Evolutionary conservation across 257 asterid genomes (phyloP).

Genomic region (Solanum peruvianum): DNA sequence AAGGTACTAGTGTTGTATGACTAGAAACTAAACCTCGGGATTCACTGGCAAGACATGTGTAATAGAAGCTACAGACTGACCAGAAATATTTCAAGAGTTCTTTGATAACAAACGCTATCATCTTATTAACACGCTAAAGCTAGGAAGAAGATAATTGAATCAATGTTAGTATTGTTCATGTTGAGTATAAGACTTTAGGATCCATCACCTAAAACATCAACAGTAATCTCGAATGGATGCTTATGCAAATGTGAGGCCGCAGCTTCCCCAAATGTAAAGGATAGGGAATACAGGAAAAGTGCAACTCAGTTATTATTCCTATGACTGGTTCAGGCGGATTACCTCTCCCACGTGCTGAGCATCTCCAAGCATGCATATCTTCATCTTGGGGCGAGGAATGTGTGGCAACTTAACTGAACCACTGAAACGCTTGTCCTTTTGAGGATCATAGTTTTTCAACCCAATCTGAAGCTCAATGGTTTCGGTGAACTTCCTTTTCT

Average conservation of each 20-base stretch:
- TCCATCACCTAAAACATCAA: neutral
- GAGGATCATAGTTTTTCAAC: neutral
- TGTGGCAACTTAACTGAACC: conserved; percentile 2
- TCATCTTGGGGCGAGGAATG: conserved; percentile 1
- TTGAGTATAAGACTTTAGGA: neutral
- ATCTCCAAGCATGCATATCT: conserved; percentile 1
- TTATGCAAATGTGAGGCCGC: neutral
- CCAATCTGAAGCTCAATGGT: conserved; percentile 1
- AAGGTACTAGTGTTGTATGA: neutral
- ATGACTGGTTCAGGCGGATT: neutral
- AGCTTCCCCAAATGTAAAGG: neutral
- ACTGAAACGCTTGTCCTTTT: neutral
- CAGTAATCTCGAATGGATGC: neutral
- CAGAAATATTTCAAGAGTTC: neutral
- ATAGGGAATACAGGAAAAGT: too few species aligned
- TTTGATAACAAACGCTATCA: neutral
- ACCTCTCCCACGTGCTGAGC: neutral
- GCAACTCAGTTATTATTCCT: neutral
- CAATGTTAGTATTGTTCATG: neutral
- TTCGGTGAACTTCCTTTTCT: neutral
- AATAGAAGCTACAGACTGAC: neutral
- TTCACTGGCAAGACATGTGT: too few species aligned
- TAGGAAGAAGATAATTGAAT: neutral
- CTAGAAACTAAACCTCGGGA: neutral
- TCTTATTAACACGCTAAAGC: neutral